Percentiles rank a stretch among this genome's conserved stretches.
Conservation (phyloP, 768 basidiomycete genomes). For the Boletus edulis region DNA sequence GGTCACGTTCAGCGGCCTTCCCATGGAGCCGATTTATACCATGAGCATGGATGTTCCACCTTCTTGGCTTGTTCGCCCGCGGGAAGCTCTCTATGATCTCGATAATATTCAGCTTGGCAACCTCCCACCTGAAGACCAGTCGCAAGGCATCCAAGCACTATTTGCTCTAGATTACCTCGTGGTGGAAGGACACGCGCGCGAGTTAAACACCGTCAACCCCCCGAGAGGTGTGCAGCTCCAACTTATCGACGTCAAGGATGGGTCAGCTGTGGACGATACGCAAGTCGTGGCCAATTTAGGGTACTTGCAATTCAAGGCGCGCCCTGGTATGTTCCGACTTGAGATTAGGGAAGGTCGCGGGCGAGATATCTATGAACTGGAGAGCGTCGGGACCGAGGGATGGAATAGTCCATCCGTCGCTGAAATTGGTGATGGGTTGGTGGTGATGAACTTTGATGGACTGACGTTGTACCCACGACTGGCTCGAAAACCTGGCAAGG, state of each 20-base stretch:
- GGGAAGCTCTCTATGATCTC: slow-evolving; percentile 85
- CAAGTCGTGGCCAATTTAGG: slow-evolving; percentile 93
- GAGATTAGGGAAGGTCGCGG: slow-evolving; percentile 83
- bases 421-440: slow-evolving; percentile 69
- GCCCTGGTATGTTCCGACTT: slow-evolving; percentile 82
- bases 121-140: slow-evolving; percentile 53
- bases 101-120: slow-evolving; percentile 89
- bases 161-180: slow-evolving; percentile 91
- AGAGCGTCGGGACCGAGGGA: slow-evolving; percentile 86
- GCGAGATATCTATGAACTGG: slow-evolving; percentile 73
- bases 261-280: slow-evolving; percentile 69
- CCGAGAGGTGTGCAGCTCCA: slow-evolving; percentile 93
- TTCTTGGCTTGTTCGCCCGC: slow-evolving; percentile 92
- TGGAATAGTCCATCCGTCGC: slow-evolving; percentile 78
- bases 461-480: slow-evolving; percentile 85
- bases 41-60: slow-evolving; percentile 89
- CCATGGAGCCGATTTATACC: slow-evolving; percentile 87
- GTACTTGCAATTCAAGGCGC: slow-evolving; percentile 93
- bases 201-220: slow-evolving; percentile 57
- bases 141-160: slow-evolving; percentile 61
- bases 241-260: slow-evolving; percentile 49
- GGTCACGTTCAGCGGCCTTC: slow-evolving; percentile 69
- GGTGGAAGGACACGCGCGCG: slow-evolving; percentile 92
- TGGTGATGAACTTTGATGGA: slow-evolving; percentile 88
- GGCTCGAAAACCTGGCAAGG: slow-evolving; percentile 69